Evolutionary conservation across 805 yeast genomes (phyloP), one percentile per base, ranked within the genome.

Genomic region (Tetrapisispora taiwanensis): DNA sequence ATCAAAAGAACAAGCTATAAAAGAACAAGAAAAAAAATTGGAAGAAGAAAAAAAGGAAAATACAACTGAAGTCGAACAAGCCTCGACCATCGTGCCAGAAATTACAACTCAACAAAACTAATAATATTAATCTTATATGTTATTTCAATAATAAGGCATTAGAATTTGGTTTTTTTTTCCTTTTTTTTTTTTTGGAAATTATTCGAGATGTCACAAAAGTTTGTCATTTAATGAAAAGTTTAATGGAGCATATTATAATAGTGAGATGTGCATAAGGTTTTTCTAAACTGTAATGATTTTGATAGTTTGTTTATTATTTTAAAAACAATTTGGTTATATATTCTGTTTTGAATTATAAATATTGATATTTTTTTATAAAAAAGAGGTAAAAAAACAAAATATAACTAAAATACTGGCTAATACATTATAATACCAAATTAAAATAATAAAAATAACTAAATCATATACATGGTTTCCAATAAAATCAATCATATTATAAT

Each of bases 21-120:
- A 39, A 31, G 41, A 42, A 19, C 42, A 42, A 15, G 36, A 42
- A 14, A 42, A 36, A 35, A 24, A 19, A 17, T 12, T 24, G 12
- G 36, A 39, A 12, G 4, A 35, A n/a, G 42, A 40, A 32, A 17
- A 36, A 13, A 17, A 35, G 30, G 39, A 19, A 17, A 33, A 18
- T 3, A 22, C 19, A 3, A 15, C 17, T 20, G 40, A 30, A 17
- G 18, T 13, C 2, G 27, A 20, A 18, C 37, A 34, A 19, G 20
- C 6, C 6, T 6, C n/a, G 14, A 7, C n/a, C 14, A 28, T 7
- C 10, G 30, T 12, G 10, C n/a, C 7, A 28, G 7, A 22, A 22
- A 22, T 22, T 5, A 22, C 30, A 7, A 12, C 14, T 28, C 30
- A 28, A 28, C 4, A 28, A 28, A 28, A 31, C n/a, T n/a, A 31